phyloP scores from a whole-genome alignment of 129 eudicot species.

The Pseudognaphalium luteoalbum region DNA sequence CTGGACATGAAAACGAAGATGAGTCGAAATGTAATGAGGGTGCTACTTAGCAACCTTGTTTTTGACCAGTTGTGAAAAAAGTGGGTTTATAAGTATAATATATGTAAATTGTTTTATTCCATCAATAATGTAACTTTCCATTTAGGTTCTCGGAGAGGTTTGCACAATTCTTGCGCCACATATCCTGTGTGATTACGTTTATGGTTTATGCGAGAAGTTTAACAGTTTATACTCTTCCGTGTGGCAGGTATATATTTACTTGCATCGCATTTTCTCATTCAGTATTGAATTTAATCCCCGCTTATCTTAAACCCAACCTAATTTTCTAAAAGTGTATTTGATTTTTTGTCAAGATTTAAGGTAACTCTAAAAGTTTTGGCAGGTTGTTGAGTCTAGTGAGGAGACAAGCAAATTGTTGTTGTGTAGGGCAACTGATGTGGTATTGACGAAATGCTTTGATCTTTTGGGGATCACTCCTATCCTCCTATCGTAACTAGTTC shows the following conservation, averaged over 20 bases:
- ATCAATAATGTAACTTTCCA: neutral
- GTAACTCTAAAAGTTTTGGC: neutral
- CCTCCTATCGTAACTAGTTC: too few species aligned
- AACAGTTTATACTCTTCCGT: neutral
- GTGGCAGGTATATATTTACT: neutral
- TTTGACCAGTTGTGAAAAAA: neutral
- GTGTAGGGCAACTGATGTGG: too few species aligned
- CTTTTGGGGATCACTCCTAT: too few species aligned
- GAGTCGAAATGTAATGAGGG: neutral
- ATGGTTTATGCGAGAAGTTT: neutral
- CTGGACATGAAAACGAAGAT: neutral
- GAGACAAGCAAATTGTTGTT: too few species aligned
- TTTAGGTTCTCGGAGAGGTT: conserved; percentile 2
- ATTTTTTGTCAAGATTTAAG: neutral
- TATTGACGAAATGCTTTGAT: too few species aligned
- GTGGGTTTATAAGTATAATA: neutral
- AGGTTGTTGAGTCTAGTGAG: neutral
- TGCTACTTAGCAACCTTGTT: neutral
- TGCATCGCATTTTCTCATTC: neutral
- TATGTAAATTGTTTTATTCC: neutral
- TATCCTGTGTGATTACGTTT: neutral
- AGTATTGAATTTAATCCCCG: neutral
- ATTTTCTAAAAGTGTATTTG: neutral
- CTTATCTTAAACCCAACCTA: neutral
- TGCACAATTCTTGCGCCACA: neutral